Evolutionary conservation across 106 monocot genomes (phyloP), one percentile per base, ranked within the genome.

Genomic region (Dioscorea zingiberensis): DNA sequence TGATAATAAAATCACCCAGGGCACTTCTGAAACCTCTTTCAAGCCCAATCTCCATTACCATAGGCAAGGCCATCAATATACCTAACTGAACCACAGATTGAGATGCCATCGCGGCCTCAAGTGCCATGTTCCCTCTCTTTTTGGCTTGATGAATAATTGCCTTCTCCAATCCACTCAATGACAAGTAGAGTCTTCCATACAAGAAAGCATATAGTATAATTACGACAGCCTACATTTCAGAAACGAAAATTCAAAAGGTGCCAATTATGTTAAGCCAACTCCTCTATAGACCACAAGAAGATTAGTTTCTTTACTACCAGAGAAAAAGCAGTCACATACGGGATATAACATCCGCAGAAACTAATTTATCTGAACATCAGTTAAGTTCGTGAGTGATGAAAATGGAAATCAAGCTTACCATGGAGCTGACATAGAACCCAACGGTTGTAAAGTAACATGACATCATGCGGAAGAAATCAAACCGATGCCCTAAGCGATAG

Each of bases 401-500:
- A 6, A 6, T 38, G 10, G 38, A 38, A 38, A 38, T 0, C 38
- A 38, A 38, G 38, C 38, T 38, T 89, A 93, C 98, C 98, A 99
- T 93, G 68, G 93, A 93, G 74, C 98, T 99, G 73, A 93, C 26
- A 54, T 99, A 99, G 54, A 99, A 99, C 27, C 98, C 98, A 49
- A 99, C 84, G 9, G 98, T 93, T 11, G 98, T 99, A 55, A 89
- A 93, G 66, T 93, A 93, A 62, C 89, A 99, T 32, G 98, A 99
- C 25, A 99, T 55, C 98, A 99, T 99, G 16, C 93, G 89, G 81
- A 93, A 99, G 60, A 99, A 93, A 76, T 99, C 98, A 79, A 99
- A 93, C 10, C 98, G 79, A 55, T 89, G 98, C 13, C 98, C 98
- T 27, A 99, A 54, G 1, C 98, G 86, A 58, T 99, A 99, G 30